Evolutionary conservation across 2,329 filamentous ascomycete genomes (phyloP), one percentile per base, ranked within the genome.

Genomic region (Trichoderma atroviride): DNA sequence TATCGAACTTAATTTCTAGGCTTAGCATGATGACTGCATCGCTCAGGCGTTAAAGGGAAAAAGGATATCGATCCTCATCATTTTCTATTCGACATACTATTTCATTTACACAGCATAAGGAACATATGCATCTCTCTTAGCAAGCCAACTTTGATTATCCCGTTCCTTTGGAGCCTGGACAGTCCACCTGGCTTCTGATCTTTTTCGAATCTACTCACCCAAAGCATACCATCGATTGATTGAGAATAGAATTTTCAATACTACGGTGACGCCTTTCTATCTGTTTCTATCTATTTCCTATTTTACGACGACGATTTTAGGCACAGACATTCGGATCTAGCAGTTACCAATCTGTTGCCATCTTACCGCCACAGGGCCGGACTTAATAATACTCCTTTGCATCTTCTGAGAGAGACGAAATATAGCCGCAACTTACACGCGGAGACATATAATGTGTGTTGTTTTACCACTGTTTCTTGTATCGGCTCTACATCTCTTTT

Each of bases 1-100:
- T 74, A 67, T 74, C 70, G 62, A 74, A 40, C 70, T 63, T 63
- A 70, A 71, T 60, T 61, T 68, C 69, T 72, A 71, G 72, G 69
- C 71, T 72, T 74, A 70, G 74, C 74, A 77, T 76, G 64, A 76
- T 76, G 71, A 77, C 72, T 75, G 76, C 78, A 79, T 79, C 72
- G 65, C 69, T 77, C 71, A 64, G 78, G 78, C 75, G 78, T 79
- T 76, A 67, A 10, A 65, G 74, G 74, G 69, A 71, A 33, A 60
- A 33, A 75, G 74, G 75, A 72, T 69, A 65, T 74, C 73, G 22
- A n/a, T 50, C 63, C 40, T 52, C 37, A 16, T 22, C 47, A 33
- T 50, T 43, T 70, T 70, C 53, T 50, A 13, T 55, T 68, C 29
- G 6, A 29, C 27, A 27, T 52, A 59, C 24, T 31, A 59, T 52